Evolutionary conservation across 345 rosid species (phyloP), one percentile per base, ranked within the genome.

Genomic region (Camelina hispida): DNA sequence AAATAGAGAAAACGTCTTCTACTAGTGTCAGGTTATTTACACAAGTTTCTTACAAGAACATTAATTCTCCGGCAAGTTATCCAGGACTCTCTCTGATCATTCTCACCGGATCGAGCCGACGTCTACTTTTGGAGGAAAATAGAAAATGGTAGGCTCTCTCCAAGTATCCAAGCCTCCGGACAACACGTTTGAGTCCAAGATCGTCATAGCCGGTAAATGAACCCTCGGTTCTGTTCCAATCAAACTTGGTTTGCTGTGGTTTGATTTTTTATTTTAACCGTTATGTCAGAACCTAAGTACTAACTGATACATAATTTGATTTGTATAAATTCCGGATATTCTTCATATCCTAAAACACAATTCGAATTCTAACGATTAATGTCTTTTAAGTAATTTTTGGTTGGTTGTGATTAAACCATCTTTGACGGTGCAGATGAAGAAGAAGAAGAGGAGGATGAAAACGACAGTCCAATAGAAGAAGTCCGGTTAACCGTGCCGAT

Each of bases 381-480:
- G 38, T 18, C 44, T 46, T 50, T 11, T 37, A 25, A 16, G 34
- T 18, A 40, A 18, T 9, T 65, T 34, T 34, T 35, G 59, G 28
- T 55, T 56, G 44, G 53, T 57, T 56, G 10, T 57, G n/a, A 47
- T 2, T 57, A 23, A 28, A 74, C 34, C 72, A 10, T 9, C 22
- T 66, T 8, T n/a, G 32, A 13, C 23, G 70, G 34, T 47, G 35
- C 35, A 56, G 76, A 57, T 14, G 80, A 77, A 17, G 76, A 56
- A 9, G 76, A 56, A 9, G 18, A 44, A 6, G 37, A 9, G 4
- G 74, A 57, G 20, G 85, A 79, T 42, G 81, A 80, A 30, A 73
- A 88, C 55, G 85, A 85, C 46, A 77, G 9, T 81, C 95, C 92
- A 5, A 83, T 89, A 3, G 90, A 89, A 72, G 77, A 86, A 77